Evolutionary conservation across 192 early-diverging fungal genomes (phyloP).

Genomic region (Kickxella alabastrina): DNA sequence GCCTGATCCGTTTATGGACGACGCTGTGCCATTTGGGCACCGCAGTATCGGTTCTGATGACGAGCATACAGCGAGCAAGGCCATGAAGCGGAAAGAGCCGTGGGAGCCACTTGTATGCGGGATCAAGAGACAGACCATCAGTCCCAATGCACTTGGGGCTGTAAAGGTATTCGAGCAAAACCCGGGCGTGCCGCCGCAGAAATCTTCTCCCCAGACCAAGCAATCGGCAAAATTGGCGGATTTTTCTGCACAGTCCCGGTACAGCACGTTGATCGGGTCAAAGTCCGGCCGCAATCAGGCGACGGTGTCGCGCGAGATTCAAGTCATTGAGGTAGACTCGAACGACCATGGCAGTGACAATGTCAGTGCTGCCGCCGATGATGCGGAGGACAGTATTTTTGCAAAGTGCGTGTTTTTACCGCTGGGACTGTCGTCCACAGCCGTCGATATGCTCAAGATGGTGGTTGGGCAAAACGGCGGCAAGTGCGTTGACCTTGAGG

Average conservation of each 20-base stretch:
- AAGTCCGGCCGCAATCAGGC: too few relatives aligned
- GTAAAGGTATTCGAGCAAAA: not conserved
- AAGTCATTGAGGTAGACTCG: too few relatives aligned
- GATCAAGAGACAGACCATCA: not conserved
- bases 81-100: not conserved
- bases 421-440: constrained; percentile 13
- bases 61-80: not conserved
- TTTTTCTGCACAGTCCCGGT: too few relatives aligned
- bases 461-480: constrained; percentile 26
- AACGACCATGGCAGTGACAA: too few relatives aligned
- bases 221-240: too few relatives aligned
- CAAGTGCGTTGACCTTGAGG: constrained; percentile 11
- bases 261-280: too few relatives aligned
- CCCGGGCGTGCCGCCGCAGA: too few relatives aligned
- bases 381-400: too few relatives aligned
- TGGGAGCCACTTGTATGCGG: not conserved
- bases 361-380: too few relatives aligned
- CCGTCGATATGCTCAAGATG: constrained; percentile 10
- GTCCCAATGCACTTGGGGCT: constrained; percentile 12
- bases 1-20: not conserved
- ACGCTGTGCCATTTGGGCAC: too few relatives aligned
- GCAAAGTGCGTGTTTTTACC: constrained; percentile 30
- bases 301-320: too few relatives aligned
- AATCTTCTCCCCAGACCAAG: too few relatives aligned
- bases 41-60: not conserved